Base-by-base conservation (phyloP, 441 rosid species). In the Mallotus repandus region DNA sequence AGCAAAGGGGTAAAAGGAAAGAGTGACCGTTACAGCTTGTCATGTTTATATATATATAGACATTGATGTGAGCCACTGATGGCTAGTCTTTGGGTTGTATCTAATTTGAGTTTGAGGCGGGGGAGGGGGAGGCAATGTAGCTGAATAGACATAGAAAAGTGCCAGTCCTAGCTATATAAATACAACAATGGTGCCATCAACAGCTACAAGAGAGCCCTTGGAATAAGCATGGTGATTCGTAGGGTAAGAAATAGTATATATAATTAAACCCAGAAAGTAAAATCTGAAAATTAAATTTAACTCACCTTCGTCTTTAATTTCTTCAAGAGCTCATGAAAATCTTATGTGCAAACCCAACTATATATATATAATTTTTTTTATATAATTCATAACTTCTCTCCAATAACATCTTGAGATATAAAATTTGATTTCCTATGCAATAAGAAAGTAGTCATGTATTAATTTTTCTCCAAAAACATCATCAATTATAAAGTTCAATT, bases 11-110 rank as follows among this genome's bases (percentile, higher is more conserved):
- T 29, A 25, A 43, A 21, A 32, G 32, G 58, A 21, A 7, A 57
- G 50, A 57, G 67, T 54, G 66, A 52, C 13, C 29, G 3, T 25
- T 63, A 46, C 59, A 46, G 60, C 61, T 54, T 56, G 69, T 77
- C 72, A 52, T 66, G 18, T 53, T 18, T 19, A 19, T 41, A 41
- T 43, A 29, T 29, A 29, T 29, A 29, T 29, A 29, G 32, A 29
- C 32, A 29, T 29, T 43, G 46, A 48, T 71, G 70, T 25, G 68
- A 71, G 48, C 68, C 12, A 43, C 57, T 32, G 57, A 29, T 43
- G 59, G 29, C 67, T 58, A 65, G 21, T 14, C 50, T 32, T 57
- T 22, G 62, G 63, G 16, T 38, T 64, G 29, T 50, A 29, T 66
- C 18, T 14, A 57, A 58, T 45, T 14, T 69, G 53, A 55, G 72